Percentiles rank a stretch among this genome's conserved stretches.
Evolutionary conservation across 83 land plant species (phyloP).

Genomic region (Diphasiastrum complanatum): DNA sequence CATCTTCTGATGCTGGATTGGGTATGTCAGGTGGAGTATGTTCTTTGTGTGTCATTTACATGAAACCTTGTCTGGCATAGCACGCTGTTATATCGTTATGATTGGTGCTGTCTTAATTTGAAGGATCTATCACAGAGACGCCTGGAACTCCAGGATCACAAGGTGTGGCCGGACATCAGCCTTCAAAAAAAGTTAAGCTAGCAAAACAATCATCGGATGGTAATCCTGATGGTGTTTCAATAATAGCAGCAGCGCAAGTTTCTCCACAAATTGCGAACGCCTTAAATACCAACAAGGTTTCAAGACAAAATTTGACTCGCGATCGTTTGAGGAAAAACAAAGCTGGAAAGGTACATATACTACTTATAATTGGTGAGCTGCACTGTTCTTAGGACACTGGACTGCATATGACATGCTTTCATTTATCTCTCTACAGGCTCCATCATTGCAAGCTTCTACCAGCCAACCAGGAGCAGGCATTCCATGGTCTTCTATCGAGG

Average conservation of each 20-base stretch:
- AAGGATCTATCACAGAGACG: constrained; percentile 17
- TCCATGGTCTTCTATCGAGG: constrained; percentile 83
- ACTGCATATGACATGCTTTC: too few relatives aligned
- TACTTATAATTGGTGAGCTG: neutral
- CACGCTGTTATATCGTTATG: too few relatives aligned
- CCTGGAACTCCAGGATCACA: constrained; percentile 33
- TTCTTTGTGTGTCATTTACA: too few relatives aligned
- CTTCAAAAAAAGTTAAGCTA: constrained; percentile 51
- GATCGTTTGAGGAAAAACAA: constrained; percentile 59
- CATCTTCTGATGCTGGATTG: too few relatives aligned
- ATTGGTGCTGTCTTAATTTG: too few relatives aligned
- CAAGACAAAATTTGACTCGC: constrained; percentile 49
- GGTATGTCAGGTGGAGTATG: too few relatives aligned
- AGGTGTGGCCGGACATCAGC: constrained; percentile 49
- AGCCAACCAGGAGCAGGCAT: constrained; percentile 62
- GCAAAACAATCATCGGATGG: constrained; percentile 49
- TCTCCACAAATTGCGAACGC: neutral
- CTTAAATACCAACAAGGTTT: constrained; percentile 47
- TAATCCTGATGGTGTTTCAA: constrained; percentile 36
- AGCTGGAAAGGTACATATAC: constrained; percentile 45
- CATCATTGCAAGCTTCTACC: constrained; percentile 29
- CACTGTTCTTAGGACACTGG: constrained; percentile 5
- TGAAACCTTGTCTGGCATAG: too few relatives aligned
- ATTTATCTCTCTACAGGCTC: too few relatives aligned
- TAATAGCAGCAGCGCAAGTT: constrained; percentile 27